Base-by-base conservation (phyloP, 495 filamentous ascomycete species). In the Daldinia decipiens region DNA sequence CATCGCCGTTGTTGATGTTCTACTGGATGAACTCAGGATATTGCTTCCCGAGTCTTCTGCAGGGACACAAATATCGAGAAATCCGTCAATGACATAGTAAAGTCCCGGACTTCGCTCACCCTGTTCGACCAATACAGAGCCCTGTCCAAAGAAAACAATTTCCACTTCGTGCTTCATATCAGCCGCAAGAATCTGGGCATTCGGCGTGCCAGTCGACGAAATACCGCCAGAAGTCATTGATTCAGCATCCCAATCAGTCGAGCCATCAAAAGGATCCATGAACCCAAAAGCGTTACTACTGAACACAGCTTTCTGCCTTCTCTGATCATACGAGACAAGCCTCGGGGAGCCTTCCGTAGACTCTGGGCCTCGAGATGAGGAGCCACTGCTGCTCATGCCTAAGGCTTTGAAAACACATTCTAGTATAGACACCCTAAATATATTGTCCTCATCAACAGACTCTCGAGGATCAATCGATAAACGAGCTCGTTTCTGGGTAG, bases 31-130 rank as follows among this genome's bases (percentile, higher is more conserved):
- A 34, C 67, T 74, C 5, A 82, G 67, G 6, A 81, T 79, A 53
- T 80, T 80, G 21, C 74, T 71, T 3, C 77, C 67, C 2, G 77
- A 67, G 26, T 79, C 74, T 8, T 80, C 77, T 26, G 73, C 76
- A 19, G 79, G 84, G 27, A 80, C 71, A 43, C 93, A 93, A 19
- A 97, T 94, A 77, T 99, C 96, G 26, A 99, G 81, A 67, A 99
- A 99, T 3, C 95, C 95, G 78, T 99, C 95, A 58, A 99, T 92
- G 11, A 99, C 95, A 78, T 98, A 99, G 81, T 99, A 99, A 9
- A 99, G 83, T 0, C 95, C 95, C 0, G 96, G 96, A 72, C 96
- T 96, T 17, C 96, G 86, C 80, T 99, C 95, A 0, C 95, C 94
- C 77, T 98, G 94, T 71, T 99, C 95, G 0, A 99, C 95, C n/a